Evolutionary conservation across 129 eudicot species (phyloP), one percentile per base, ranked within the genome.

Genomic region (Saposhnikovia divaricata): DNA sequence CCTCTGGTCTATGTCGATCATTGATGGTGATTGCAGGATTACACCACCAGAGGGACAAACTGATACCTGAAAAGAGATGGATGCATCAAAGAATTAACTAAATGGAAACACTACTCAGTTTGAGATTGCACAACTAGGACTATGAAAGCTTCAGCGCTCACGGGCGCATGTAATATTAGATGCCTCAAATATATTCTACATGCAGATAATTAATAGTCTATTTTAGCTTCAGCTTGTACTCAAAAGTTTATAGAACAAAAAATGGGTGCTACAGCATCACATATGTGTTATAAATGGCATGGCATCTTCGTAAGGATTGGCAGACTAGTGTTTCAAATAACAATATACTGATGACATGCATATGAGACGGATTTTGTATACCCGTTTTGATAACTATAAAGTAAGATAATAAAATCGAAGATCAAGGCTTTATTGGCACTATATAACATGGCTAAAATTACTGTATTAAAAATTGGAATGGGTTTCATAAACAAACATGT

Each of bases 11-110:
- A 75, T 76, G 82, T 92, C 91, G 48, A 61, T 63, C 74, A 68
- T 42, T 42, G 89, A 82, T 55, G 99, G 92, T 79, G 97, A 87
- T 76, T 85, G 88, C 14, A 59, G n/a, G n/a, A n/a, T n/a, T n/a
- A n/a, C n/a, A n/a, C n/a, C n/a, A n/a, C n/a, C n/a, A n/a, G n/a
- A n/a, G n/a, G n/a, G n/a, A n/a, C n/a, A n/a, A n/a, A n/a, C n/a
- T n/a, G n/a, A n/a, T n/a, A n/a, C n/a, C n/a, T n/a, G n/a, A n/a
- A n/a, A n/a, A n/a, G n/a, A n/a, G n/a, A n/a, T n/a, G n/a, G n/a
- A n/a, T n/a, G n/a, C n/a, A n/a, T n/a, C n/a, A n/a, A n/a, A 59
- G 14, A 9, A 9, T 23, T 28, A 45, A 42, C 72, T 71, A 77
- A 18, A 72, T 46, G 57, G 63, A 72, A 70, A 51, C 31, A 28